Conservation (phyloP, 2,329 filamentous ascomycete genomes). For the Pseudogymnoascus destructans region DNA sequence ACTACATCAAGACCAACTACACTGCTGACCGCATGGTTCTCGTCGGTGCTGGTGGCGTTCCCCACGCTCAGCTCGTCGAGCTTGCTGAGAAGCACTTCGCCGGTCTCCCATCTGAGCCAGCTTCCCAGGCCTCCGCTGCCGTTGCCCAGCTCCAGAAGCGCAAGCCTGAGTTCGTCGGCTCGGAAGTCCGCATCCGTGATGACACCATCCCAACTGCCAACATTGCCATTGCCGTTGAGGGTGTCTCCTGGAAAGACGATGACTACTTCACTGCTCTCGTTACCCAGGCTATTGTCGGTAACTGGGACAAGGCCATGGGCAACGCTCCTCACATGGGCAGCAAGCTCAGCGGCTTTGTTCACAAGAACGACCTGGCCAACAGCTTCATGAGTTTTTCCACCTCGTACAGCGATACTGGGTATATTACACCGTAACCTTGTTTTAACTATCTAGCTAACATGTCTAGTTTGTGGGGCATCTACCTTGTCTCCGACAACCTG, state of each 20-base stretch:
- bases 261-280: constrained; percentile 98
- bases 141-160: constrained; percentile 59
- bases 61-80: constrained; percentile 86
- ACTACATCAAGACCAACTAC: constrained; percentile 99
- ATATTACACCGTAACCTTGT: constrained; percentile 29
- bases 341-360: constrained; percentile 91
- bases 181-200: constrained; percentile 88
- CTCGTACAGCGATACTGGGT: constrained; percentile 99
- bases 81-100: constrained; percentile 95
- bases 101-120: constrained; percentile 59
- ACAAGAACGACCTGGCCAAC: constrained; percentile 92
- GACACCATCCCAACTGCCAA: constrained; percentile 93
- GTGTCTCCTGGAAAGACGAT: constrained; percentile 98
- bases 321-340: constrained; percentile 94
- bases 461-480: constrained; percentile 94
- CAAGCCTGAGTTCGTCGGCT: constrained; percentile 91
- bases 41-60: constrained; percentile 85
- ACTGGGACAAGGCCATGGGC: constrained; percentile 98
- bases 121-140: constrained; percentile 57
- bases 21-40: constrained; percentile 99
- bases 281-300: constrained; percentile 95
- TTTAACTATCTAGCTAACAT: constrained; percentile 26
- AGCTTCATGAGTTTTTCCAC: constrained; percentile 99
- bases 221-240: constrained; percentile 96
- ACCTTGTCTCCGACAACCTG: constrained; percentile 84